These are phyloP conservation scores for Wickerhamomyces queroliae DNA, from an alignment of 805 yeast species.

Conservation along the genomic window DNA sequence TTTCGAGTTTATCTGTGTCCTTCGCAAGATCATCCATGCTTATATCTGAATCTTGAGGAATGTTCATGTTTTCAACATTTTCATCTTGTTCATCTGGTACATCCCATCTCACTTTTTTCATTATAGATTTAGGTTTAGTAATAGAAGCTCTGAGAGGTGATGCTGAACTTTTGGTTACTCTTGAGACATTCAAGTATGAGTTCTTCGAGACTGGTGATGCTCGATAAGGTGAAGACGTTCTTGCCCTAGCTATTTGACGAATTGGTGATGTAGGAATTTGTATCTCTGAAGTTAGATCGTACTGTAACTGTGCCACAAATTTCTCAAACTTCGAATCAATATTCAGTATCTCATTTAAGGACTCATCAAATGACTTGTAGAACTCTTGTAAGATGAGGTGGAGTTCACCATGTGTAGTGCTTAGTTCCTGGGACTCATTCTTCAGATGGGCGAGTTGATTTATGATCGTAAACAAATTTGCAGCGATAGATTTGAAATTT, in stretches of 20 bases:
- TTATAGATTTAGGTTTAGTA: slow-evolving; percentile 16
- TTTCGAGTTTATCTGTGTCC: slow-evolving; percentile 15
- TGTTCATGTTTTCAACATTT: slow-evolving; percentile 2
- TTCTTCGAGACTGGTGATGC: slow-evolving; percentile 17
- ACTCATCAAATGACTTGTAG: slow-evolving; percentile 18
- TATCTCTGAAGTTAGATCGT: slow-evolving; percentile 16
- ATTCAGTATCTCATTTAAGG: slow-evolving; percentile 24
- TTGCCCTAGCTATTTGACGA: slow-evolving; percentile 14
- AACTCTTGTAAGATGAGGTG: slow-evolving; percentile 13
- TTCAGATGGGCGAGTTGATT: slow-evolving; percentile 11
- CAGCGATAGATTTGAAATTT: slow-evolving; percentile 15
- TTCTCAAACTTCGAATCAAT: slow-evolving; percentile 31
- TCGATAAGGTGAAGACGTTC: slow-evolving; percentile 18
- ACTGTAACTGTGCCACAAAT: slow-evolving; percentile 22
- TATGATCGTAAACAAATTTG: slow-evolving; percentile 9
- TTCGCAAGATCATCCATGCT: slow-evolving; percentile 16
- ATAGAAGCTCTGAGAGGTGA: slow-evolving; percentile 8
- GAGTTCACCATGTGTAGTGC: slow-evolving; percentile 12
- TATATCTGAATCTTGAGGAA: slow-evolving; percentile 15
- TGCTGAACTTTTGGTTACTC: slow-evolving; percentile 10
- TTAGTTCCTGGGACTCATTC: slow-evolving; percentile 8
- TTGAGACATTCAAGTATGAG: slow-evolving; percentile 13
- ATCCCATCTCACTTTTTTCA: slow-evolving; percentile 44
- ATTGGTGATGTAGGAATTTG: slow-evolving; percentile 21
- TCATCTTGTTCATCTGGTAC: slow-evolving; percentile 22